Evolutionary conservation across 1,284 basidiomycete species (phyloP).

Genomic region (Singerocomus rubriflavus): DNA sequence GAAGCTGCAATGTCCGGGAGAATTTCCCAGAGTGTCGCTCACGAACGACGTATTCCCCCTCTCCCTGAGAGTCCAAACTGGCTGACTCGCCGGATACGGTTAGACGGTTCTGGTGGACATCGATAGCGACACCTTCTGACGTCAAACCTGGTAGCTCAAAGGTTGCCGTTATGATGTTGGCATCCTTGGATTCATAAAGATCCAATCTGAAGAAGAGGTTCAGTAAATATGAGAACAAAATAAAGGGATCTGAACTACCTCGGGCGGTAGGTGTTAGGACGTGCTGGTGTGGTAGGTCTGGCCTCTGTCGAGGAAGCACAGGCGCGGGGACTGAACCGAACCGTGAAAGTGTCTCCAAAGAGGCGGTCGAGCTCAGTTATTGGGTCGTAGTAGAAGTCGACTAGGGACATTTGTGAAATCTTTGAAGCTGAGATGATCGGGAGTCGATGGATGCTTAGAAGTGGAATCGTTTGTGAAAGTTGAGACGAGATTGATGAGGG

Average conservation of each 20-base stretch:
- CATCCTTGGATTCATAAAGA: slow-evolving; percentile 33
- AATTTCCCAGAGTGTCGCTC: slow-evolving; percentile 37
- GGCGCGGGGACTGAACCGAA: background rate
- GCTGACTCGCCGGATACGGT: slow-evolving; percentile 36
- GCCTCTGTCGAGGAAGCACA: background rate
- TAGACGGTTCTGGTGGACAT: too few species aligned
- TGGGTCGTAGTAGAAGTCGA: slow-evolving; percentile 11
- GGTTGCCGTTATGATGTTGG: slow-evolving; percentile 37
- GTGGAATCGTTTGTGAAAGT: background rate
- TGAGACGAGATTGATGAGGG: background rate
- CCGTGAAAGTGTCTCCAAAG: slow-evolving; percentile 7
- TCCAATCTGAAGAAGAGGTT: slow-evolving; percentile 28
- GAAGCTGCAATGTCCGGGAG: slow-evolving; percentile 26
- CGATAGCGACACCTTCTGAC: slow-evolving; percentile 37
- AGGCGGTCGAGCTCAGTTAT: slow-evolving; percentile 6
- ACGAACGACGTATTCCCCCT: slow-evolving; percentile 34
- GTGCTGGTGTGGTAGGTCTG: too few species aligned
- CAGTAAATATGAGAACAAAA: background rate
- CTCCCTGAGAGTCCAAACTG: slow-evolving; percentile 27
- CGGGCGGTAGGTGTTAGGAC: background rate
- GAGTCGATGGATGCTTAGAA: too few species aligned
- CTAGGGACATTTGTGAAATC: slow-evolving; percentile 8
- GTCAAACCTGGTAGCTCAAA: slow-evolving; percentile 46
- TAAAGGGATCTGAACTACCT: background rate
- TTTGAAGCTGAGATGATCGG: too few species aligned